A percentile compares a stretch with the other conserved stretches of the same genome.
These are phyloP conservation scores for Solioccasus polychromus DNA, from an alignment of 768 basidiomycete species.

Conservation along the genomic window DNA sequence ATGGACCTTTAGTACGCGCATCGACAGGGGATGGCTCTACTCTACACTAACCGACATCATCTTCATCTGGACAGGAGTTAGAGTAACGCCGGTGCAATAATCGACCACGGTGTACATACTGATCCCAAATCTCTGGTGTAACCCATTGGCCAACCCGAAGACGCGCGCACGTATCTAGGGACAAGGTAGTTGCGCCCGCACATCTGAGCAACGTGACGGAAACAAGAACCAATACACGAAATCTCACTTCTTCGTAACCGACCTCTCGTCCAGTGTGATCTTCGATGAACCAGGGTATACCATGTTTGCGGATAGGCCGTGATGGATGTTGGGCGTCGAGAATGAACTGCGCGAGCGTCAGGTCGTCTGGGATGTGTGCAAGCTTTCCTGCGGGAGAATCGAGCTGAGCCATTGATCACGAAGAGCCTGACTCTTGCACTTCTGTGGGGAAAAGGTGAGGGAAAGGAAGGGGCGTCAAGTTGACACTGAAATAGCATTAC, in stretches of 20 bases:
- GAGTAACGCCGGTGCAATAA: not conserved
- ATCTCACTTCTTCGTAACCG: slow-evolving; percentile 36
- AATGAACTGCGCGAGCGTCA: slow-evolving; percentile 38
- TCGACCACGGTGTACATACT: slow-evolving; percentile 21
- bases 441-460: too few species aligned
- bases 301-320: slow-evolving; percentile 24
- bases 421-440: too few species aligned
- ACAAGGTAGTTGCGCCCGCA: too few species aligned
- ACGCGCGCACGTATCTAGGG: slow-evolving; percentile 35
- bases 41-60: slow-evolving; percentile 37
- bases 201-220: not conserved
- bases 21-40: not conserved
- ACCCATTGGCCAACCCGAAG: slow-evolving; percentile 37
- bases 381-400: slow-evolving; percentile 27
- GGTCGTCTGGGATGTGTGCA: slow-evolving; percentile 37
- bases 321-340: slow-evolving; percentile 34
- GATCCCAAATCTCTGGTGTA: slow-evolving; percentile 33
- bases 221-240: not conserved
- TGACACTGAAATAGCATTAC: too few species aligned
- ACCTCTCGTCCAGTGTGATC: slow-evolving; percentile 36
- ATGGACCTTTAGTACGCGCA: slow-evolving; percentile 4
- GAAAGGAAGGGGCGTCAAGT: too few species aligned
- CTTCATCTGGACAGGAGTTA: slow-evolving; percentile 28
- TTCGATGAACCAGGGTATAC: slow-evolving; percentile 41
- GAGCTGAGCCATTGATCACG: slow-evolving; percentile 31